These are phyloP conservation scores for Aspergillus fructus DNA, from an alignment of 2,329 filamentous ascomycete species.

Conservation along the genomic window DNA sequence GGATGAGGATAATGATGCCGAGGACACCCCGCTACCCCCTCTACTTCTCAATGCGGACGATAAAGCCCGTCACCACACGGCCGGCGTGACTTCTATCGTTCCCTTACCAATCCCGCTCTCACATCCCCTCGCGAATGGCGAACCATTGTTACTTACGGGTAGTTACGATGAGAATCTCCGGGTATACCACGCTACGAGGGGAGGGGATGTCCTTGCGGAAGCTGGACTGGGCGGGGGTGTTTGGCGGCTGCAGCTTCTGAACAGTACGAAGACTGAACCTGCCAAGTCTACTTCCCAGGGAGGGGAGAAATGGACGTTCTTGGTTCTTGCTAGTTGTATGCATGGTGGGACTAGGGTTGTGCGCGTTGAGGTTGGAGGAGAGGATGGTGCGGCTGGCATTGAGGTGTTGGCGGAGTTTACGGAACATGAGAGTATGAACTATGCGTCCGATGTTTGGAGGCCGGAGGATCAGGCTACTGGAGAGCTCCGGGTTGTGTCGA, in stretches of 20 bases:
- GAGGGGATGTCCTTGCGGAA: conserved; percentile 60
- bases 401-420: conserved; percentile 70
- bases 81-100: conserved; percentile 84
- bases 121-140: conserved; percentile 33
- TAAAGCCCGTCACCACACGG: conserved; percentile 62
- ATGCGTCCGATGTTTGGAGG: conserved; percentile 67
- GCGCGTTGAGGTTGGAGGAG: conserved; percentile 40
- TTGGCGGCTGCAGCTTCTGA: conserved; percentile 71
- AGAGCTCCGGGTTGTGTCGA: conserved; percentile 42
- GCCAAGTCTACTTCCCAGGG: conserved; percentile 11
- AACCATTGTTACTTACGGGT: conserved; percentile 71
- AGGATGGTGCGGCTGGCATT: conserved; percentile 57
- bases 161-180: conserved; percentile 88
- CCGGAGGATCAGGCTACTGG: conserved; percentile 11
- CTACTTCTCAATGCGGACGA: conserved; percentile 40
- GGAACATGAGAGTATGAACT: conserved; percentile 93
- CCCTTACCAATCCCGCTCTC: conserved; percentile 54
- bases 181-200: conserved; percentile 47
- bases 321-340: conserved; percentile 88
- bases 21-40: background rate
- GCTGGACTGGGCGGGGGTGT: conserved; percentile 74
- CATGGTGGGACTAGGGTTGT: conserved; percentile 77
- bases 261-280: no score
- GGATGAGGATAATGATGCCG: background rate
- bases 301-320: conserved; percentile 29